Percentiles rank a stretch among this genome's conserved stretches.
Conservation (phyloP, 495 filamentous ascomycete genomes). For the Tuber calosporum region DNA sequence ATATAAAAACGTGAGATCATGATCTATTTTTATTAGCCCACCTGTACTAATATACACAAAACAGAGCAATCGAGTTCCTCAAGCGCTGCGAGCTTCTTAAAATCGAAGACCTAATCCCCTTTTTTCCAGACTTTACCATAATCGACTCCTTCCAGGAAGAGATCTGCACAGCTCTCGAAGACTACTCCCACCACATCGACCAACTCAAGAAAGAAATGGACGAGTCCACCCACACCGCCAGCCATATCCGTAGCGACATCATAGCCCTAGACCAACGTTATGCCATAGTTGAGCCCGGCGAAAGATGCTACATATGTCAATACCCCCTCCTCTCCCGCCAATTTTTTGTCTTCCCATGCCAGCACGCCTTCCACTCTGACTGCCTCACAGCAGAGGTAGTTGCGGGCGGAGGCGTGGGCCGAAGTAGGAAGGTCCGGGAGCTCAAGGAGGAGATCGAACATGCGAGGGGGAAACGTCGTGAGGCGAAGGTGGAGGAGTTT, state of each 20-base stretch:
- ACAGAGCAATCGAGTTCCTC: slow-evolving; percentile 76
- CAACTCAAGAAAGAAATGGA: slow-evolving; percentile 92
- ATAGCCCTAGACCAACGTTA: slow-evolving; percentile 75
- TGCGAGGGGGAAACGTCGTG: slow-evolving; percentile 56
- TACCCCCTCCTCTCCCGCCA: slow-evolving; percentile 78
- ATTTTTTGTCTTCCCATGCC: slow-evolving; percentile 97
- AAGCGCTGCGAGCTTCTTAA: slow-evolving; percentile 81
- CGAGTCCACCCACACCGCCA: slow-evolving; percentile 74
- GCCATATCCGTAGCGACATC: slow-evolving; percentile 82
- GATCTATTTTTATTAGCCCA: neutral
- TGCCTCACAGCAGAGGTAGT: slow-evolving; percentile 79
- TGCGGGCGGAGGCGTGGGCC: slow-evolving; percentile 63
- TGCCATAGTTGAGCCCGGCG: slow-evolving; percentile 92
- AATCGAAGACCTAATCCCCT: slow-evolving; percentile 94
- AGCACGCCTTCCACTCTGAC: slow-evolving; percentile 94
- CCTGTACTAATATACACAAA: neutral
- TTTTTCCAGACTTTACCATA: slow-evolving; percentile 98
- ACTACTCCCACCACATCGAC: slow-evolving; percentile 85
- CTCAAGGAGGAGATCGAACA: slow-evolving; percentile 71
- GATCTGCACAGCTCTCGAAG: slow-evolving; percentile 86
- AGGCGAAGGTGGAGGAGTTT: slow-evolving; percentile 78
- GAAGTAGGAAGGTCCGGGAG: slow-evolving; percentile 73
- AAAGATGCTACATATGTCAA: slow-evolving; percentile 81
- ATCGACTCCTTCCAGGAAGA: slow-evolving; percentile 99
- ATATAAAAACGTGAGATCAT: slow-evolving; percentile 62